phyloP scores from a whole-genome alignment of 192 early-diverging fungal species.

The Powellomyces hirtus region DNA sequence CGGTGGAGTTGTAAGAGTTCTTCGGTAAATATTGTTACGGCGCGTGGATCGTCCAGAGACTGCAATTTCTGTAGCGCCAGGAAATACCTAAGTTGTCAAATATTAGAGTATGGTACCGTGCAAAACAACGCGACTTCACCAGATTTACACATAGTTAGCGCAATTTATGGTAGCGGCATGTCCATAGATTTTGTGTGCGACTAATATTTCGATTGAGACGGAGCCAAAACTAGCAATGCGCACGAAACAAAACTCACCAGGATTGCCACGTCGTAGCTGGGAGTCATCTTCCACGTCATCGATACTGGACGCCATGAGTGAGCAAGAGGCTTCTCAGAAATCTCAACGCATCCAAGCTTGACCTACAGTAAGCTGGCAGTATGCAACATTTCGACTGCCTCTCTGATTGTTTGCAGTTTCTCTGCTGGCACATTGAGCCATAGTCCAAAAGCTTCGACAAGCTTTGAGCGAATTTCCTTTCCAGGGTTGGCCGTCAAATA shows the following conservation, averaged over 20 bases:
- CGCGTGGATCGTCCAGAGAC: slow-evolving; percentile 60
- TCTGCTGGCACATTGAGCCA: slow-evolving; percentile 78
- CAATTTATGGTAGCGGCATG: slow-evolving; percentile 91
- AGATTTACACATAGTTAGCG: slow-evolving; percentile 84
- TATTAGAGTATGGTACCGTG: background rate
- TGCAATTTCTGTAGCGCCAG: slow-evolving; percentile 77
- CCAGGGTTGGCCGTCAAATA: slow-evolving; percentile 87
- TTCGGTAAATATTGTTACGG: slow-evolving; percentile 85
- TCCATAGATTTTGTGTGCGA: slow-evolving; percentile 96
- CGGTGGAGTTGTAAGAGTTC: slow-evolving; percentile 89
- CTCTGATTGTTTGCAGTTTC: slow-evolving; percentile 69
- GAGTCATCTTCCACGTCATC: slow-evolving; percentile 98
- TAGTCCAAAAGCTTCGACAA: slow-evolving; percentile 87
- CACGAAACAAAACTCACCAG: slow-evolving; percentile 30
- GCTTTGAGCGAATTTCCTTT: slow-evolving; percentile 88
- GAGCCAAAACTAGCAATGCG: too few species aligned
- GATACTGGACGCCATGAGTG: slow-evolving; percentile 64
- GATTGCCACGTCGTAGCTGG: slow-evolving; percentile 81
- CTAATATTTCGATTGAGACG: slow-evolving; percentile 28
- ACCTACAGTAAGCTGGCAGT: slow-evolving; percentile 85
- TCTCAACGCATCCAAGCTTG: too few species aligned
- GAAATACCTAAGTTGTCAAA: slow-evolving; percentile 76
- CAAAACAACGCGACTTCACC: background rate
- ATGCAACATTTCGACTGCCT: slow-evolving; percentile 92
- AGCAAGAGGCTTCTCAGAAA: too few species aligned